Evolutionary conservation across 2,329 filamentous ascomycete genomes (phyloP).

Genomic region (Trichophyton benhamiae): DNA sequence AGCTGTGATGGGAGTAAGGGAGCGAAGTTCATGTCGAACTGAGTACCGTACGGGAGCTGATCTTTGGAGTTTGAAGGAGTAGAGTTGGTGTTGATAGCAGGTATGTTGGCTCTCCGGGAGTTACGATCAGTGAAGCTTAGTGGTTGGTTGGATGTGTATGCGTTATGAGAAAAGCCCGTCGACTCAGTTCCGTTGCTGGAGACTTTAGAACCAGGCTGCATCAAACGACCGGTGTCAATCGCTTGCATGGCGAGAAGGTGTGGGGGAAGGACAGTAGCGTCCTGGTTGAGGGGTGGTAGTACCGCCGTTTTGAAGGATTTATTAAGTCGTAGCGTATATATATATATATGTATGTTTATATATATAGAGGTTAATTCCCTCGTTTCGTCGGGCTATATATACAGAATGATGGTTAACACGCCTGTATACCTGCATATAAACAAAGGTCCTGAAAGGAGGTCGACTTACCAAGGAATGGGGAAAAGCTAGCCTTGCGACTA

Average conservation of each 20-base stretch:
- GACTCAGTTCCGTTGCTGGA: constrained; percentile 58
- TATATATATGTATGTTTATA: neutral
- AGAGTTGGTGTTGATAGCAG: constrained; percentile 78
- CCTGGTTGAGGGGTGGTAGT: constrained; percentile 62
- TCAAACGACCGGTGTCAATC: constrained; percentile 51
- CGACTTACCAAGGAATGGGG: neutral
- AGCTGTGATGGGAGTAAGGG: constrained; percentile 89
- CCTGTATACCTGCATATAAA: neutral
- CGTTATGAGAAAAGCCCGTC: constrained; percentile 84
- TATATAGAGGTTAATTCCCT: no score
- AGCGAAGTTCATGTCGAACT: constrained; percentile 97
- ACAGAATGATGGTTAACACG: no score
- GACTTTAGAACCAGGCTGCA: constrained; percentile 52
- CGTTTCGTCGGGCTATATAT: no score
- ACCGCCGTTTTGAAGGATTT: constrained; percentile 11
- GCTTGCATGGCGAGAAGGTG: constrained; percentile 84
- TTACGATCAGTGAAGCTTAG: constrained; percentile 76
- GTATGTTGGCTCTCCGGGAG: constrained; percentile 69
- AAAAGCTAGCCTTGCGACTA: neutral
- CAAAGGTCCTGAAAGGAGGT: neutral
- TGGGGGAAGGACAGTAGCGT: constrained; percentile 71
- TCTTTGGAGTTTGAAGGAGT: constrained; percentile 52
- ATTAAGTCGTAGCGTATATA: neutral
- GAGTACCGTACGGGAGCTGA: constrained; percentile 70
- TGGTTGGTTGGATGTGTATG: constrained; percentile 70